Percentiles rank a stretch among this genome's conserved stretches.
These are phyloP conservation scores for Jimgerdemannia lactiflua DNA, from an alignment of 192 early-diverging fungal species.

Conservation along the genomic window DNA sequence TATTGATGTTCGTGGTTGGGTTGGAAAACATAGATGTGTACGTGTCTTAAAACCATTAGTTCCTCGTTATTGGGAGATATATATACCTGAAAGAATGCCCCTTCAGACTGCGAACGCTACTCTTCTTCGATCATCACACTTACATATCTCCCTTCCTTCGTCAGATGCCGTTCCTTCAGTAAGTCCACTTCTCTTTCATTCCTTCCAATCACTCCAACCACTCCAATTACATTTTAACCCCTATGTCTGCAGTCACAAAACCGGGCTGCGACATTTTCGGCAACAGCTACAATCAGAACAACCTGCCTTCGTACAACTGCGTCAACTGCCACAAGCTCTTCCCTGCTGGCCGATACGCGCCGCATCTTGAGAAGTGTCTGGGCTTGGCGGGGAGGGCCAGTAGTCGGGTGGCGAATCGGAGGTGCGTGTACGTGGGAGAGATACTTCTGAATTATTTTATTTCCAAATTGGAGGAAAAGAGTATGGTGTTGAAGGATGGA, in stretches of 20 bases:
- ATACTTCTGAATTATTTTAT: no score
- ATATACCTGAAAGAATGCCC: no score
- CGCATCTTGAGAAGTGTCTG: slow-evolving; percentile 92
- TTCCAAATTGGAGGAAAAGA: no score
- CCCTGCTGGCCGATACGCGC: slow-evolving; percentile 84
- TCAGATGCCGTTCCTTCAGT: slow-evolving; percentile 55
- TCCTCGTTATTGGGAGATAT: no score
- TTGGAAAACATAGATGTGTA: no score
- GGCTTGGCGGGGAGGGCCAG: slow-evolving; percentile 70
- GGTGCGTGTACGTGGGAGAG: slow-evolving; percentile 12
- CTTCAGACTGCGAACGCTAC: no score
- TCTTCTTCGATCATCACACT: no score
- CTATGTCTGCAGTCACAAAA: slow-evolving; percentile 32
- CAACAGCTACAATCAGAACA: slow-evolving; percentile 48
- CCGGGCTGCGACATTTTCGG: slow-evolving; percentile 65
- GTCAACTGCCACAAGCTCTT: slow-evolving; percentile 73
- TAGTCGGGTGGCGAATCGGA: slow-evolving; percentile 55
- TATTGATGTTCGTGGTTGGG: no score
- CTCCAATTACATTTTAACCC: neutral
- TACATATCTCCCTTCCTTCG: neutral
- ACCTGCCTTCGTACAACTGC: slow-evolving; percentile 72
- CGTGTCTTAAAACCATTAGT: no score
- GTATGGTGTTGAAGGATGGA: neutral
- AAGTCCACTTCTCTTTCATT: slow-evolving; percentile 8
- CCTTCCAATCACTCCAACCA: neutral